Evolutionary conservation across 2,329 filamentous ascomycete genomes (phyloP), one percentile per base, ranked within the genome.

Genomic region (Pyrenochaeta sp.): DNA sequence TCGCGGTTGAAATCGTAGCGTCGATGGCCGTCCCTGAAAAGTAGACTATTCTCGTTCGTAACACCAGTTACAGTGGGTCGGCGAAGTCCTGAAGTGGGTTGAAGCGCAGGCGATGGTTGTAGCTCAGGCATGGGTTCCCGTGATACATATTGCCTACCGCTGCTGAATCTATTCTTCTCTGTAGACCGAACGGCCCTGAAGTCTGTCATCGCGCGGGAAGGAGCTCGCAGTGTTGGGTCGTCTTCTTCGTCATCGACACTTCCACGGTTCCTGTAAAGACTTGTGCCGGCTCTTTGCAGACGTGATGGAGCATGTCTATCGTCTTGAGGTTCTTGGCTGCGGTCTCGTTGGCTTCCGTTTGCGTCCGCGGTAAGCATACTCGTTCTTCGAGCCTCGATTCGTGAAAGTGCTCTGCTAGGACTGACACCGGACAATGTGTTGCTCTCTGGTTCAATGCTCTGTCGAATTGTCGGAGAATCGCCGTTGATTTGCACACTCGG

Each of bases 191-290:
- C 61, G 28, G 72, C 64, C 25, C 77, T 73, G 55, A 79, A 73
- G 46, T 83, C 81, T 5, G 81, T 83, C 76, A 80, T 77, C 7
- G 82, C 81, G 34, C 82, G 79, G 15, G 81, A 83, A n/a, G 78
- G 79, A 7, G 80, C 77, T 24, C 82, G 78, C 12, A 80, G 60
- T 1, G 76, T 78, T 1, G 74, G 68, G 12, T 79, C 77, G 13
- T 79, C 77, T 2, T 77, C 71, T 5, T 77, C 72, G 13, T 76
- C 77, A 9, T 74, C 70, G 8, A 75, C 72, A 7, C 73, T 73
- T 7, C 61, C 65, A 12, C 79, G 77, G n/a, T 72, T 69, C 12
- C 74, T 72, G 22, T 76, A 69, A 1, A 80, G 66, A 28, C 76
- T 77, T 46, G 76, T 80, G 13, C 77, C 74, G 27, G 78, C 67